Percentiles rank a stretch among this genome's conserved stretches.
Evolutionary conservation across 345 rosid genomes (phyloP).

Genomic region (Gossypium arboreum): DNA sequence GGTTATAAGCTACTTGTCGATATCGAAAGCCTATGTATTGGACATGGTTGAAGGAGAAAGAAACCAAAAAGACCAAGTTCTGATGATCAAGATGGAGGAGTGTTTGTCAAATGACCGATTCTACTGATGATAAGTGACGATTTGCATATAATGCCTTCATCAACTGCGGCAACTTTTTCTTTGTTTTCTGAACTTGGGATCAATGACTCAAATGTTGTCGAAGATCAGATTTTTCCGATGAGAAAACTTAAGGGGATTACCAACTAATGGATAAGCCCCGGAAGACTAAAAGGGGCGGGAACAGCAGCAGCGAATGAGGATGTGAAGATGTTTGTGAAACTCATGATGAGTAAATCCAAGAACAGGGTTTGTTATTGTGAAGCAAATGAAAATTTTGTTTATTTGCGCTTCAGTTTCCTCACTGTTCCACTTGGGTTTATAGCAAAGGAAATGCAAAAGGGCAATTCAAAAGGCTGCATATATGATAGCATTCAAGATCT

Average conservation of each 20-base stretch:
- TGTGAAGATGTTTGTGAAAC: conserved; percentile 9
- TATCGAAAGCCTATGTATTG: background rate
- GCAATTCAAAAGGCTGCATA: conserved; percentile 8
- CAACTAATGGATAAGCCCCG: background rate
- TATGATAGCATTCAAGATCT: conserved; percentile 14
- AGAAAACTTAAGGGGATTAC: background rate
- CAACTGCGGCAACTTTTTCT: conserved; percentile 4
- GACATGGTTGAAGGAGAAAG: too few relatives aligned
- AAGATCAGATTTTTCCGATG: background rate
- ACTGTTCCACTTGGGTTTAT: conserved; percentile 25
- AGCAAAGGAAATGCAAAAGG: conserved; percentile 8
- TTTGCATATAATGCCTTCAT: conserved; percentile 14
- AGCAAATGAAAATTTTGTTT: conserved; percentile 20
- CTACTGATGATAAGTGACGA: conserved; percentile 11
- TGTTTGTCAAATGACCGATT: conserved; percentile 13
- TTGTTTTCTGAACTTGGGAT: conserved; percentile 15
- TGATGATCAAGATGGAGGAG: background rate
- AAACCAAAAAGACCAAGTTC: background rate
- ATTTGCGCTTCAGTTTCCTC: conserved; percentile 35
- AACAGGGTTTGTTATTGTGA: conserved; percentile 21
- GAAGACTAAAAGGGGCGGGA: background rate
- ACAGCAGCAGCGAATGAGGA: background rate
- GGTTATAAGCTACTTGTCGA: background rate
- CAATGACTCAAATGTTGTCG: background rate
- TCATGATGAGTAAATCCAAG: conserved; percentile 22